Evolutionary conservation across 2,329 filamentous ascomycete species (phyloP).

Genomic region (Cryoendolithus antarcticus): DNA sequence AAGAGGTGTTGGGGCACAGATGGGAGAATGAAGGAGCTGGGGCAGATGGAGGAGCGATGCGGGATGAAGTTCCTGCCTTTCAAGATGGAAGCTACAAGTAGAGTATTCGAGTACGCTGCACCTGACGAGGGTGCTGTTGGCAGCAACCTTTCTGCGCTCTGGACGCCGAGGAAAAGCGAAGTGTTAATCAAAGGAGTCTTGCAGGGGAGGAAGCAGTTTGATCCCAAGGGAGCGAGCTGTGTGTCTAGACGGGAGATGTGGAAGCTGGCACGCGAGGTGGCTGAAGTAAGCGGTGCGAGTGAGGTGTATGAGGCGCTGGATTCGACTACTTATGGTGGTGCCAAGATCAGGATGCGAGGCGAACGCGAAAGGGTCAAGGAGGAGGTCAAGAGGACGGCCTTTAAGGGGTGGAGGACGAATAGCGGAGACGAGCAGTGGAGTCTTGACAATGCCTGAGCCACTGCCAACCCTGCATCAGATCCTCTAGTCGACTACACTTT

Average conservation of each 20-base stretch:
- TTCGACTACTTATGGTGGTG: conserved; percentile 35
- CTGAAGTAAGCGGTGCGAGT: conserved; percentile 19
- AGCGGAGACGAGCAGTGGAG: conserved; percentile 37
- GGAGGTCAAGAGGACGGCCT: conserved; percentile 33
- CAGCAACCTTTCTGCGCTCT: conserved; percentile 60
- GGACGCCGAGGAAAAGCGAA: conserved; percentile 43
- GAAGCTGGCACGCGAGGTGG: conserved; percentile 39
- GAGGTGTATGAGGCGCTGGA: conserved; percentile 14
- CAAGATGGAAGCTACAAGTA: conserved; percentile 44
- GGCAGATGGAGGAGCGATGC: conserved; percentile 14
- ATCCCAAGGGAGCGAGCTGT: conserved; percentile 50
- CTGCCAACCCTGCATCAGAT: too few relatives aligned
- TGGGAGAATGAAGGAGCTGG: conserved; percentile 51
- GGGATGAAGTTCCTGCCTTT: conserved; percentile 59
- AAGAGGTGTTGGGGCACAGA: conserved; percentile 55
- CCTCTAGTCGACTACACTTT: too few relatives aligned
- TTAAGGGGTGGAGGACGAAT: conserved; percentile 57
- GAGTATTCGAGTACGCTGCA: conserved; percentile 52
- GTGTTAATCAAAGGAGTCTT: conserved; percentile 70
- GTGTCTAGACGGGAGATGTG: conserved; percentile 51
- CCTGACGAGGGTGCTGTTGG: conserved; percentile 16
- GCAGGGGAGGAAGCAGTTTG: conserved; percentile 58
- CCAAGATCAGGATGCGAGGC: conserved; percentile 24
- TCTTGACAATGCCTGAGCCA: not conserved
- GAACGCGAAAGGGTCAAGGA: conserved; percentile 36